Percentiles rank a stretch among this genome's conserved stretches.
Evolutionary conservation across 768 basidiomycete species (phyloP).

Genomic region (Tylopilus balloui): DNA sequence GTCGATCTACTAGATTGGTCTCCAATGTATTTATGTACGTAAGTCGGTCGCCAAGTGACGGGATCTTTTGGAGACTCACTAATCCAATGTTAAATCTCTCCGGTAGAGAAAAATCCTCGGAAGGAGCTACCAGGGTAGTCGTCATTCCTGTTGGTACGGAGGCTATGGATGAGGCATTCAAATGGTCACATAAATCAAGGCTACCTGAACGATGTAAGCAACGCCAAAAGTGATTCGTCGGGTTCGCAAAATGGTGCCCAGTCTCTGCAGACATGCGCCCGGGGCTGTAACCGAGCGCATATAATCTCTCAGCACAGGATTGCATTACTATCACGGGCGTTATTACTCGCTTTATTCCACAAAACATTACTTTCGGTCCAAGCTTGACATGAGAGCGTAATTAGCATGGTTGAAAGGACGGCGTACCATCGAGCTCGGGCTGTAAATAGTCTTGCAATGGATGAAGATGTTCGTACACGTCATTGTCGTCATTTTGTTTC

Average conservation of each 20-base stretch:
- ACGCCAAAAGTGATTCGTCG: constrained; percentile 79
- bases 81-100: constrained; percentile 58
- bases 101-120: constrained; percentile 60
- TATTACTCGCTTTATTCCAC: constrained; percentile 73
- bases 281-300: constrained; percentile 41
- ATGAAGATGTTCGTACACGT: constrained; percentile 48
- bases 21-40: constrained; percentile 22
- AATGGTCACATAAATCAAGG: neutral
- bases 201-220: constrained; percentile 65
- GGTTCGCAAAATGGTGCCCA: constrained; percentile 78
- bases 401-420: neutral
- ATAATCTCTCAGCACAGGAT: neutral
- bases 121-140: constrained; percentile 42
- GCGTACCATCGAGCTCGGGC: constrained; percentile 53
- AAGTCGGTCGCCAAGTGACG: neutral
- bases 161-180: neutral
- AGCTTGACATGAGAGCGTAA: neutral
- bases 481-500: constrained; percentile 48
- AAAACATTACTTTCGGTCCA: constrained; percentile 59
- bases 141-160: constrained; percentile 48
- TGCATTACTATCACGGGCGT: neutral
- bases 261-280: constrained; percentile 61
- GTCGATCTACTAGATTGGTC: constrained; percentile 74
- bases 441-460: constrained; percentile 50
- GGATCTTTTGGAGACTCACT: constrained; percentile 38